phyloP scores from a whole-genome alignment of 2,329 filamentous ascomycete genomes.

The Alternaria sp. region DNA sequence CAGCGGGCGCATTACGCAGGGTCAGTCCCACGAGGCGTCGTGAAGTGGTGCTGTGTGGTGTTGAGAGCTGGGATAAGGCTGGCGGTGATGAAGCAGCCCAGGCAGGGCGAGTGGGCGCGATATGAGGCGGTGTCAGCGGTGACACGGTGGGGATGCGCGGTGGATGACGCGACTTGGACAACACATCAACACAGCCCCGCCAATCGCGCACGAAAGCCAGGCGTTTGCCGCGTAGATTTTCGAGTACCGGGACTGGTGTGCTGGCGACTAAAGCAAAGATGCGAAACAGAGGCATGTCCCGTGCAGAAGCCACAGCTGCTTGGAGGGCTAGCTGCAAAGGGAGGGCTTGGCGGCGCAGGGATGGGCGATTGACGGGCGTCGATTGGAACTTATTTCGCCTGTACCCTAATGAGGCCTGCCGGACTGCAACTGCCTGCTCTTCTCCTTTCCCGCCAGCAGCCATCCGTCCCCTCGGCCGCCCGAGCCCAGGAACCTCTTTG shows the following conservation, averaged over 20 bases:
- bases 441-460: slow-evolving; percentile 27
- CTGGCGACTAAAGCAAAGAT: slow-evolving; percentile 18
- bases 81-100: neutral
- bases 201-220: slow-evolving; percentile 18
- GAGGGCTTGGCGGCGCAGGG: slow-evolving; percentile 13
- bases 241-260: slow-evolving; percentile 12
- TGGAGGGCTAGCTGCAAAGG: slow-evolving; percentile 5
- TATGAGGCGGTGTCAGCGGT: slow-evolving; percentile 2
- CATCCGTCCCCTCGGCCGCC: neutral
- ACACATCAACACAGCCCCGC: slow-evolving; percentile 24
- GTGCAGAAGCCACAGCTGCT: neutral
- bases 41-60: neutral
- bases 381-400: slow-evolving; percentile 29
- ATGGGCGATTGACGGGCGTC: slow-evolving; percentile 10
- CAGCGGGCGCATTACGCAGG: slow-evolving; percentile 16
- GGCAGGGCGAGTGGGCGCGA: slow-evolving; percentile 1
- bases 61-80: slow-evolving; percentile 1
- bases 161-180: slow-evolving; percentile 34
- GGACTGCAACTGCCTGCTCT: slow-evolving; percentile 16
- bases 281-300: slow-evolving; percentile 12
- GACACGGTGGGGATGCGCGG: slow-evolving; percentile 16
- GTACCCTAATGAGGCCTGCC: slow-evolving; percentile 20
- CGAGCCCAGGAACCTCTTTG: neutral
- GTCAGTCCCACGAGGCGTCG: slow-evolving; percentile 7
- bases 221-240: slow-evolving; percentile 10